Evolutionary conservation across 2,329 filamentous ascomycete species (phyloP), one percentile per base, ranked within the genome.

Genomic region (Trichophyton benhamiae): DNA sequence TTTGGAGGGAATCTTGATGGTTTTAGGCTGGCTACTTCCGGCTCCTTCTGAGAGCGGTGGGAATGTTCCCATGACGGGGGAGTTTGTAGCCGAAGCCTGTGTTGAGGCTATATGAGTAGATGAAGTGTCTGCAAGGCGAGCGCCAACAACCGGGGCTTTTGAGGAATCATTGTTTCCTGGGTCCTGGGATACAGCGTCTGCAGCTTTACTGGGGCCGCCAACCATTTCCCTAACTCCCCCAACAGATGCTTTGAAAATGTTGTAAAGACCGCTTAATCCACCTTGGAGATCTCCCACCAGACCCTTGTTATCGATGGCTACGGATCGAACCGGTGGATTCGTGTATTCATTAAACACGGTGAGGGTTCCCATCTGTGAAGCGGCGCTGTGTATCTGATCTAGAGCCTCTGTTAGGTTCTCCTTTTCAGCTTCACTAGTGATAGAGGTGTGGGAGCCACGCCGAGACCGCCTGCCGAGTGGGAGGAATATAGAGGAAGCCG

Each of bases 331-430:
- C 0, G 87, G 82, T 0, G 76, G 77, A 60, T 70, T 72, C 5
- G 87, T 88, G 69, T 95, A 91, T 70, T 96, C 91, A 75, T 95
- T 95, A 75, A 97, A 97, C 7, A 91, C 95, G 1, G 92, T 97
- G 57, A 97, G 80, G 38, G 85, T 83, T 65, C 88, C 87, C 38
- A 88, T 88, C 71, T 89, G 88, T 69, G 88, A 95, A n/a, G 91
- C 91, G 4, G 88, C 86, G 58, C 80, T 90, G 74, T 96, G 92
- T 66, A 96, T 96, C 68, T 89, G 86, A 74, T 95, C 88, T 63
- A 96, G 83, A 17, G 87, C 83, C 64, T 89, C 83, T 38, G 88
- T 84, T 42, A 92, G 80, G 62, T 88, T 86, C 65, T 90, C 87
- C 70, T 84, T 87, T 72, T 91, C 87, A 46, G 83, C 75, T 57